Evolutionary conservation across 2,329 filamentous ascomycete genomes (phyloP), one percentile per base, ranked within the genome.

Genomic region (Daldinia eschscholtzii): DNA sequence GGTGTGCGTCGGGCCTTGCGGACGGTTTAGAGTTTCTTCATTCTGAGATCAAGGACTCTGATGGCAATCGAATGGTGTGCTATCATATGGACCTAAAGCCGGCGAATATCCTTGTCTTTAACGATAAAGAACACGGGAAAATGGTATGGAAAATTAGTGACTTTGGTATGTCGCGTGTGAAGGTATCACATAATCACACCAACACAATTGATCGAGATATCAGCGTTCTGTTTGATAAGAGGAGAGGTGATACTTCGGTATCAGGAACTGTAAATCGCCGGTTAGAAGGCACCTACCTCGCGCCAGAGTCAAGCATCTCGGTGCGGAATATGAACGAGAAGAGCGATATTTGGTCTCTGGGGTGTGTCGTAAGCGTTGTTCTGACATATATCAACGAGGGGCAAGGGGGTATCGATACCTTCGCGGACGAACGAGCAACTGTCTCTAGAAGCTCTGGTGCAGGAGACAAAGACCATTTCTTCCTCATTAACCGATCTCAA

Each of bases 51-150:
- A 72, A 67, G 39, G 75, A 73, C 6, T 41, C 68, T 0, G 70
- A 74, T 6, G 62, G 72, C 13, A 75, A 79, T 26, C 68, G 73
- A 2, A 70, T 81, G 6, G 76, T 79, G 4, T 82, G 80, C 65
- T 82, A 81, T 55, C 81, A 83, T 50, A 80, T 82, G 75, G 81
- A 83, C 61, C 71, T 83, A 10, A 82, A 80, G 55, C 80, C 79
- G 3, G 76, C 73, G 23, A 82, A 81, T 46, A 76, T 82, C n/a
- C 74, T 79, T n/a, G 64, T 78, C 23, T 78, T 78, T 42, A 33
- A 65, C 39, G 61, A 61, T 13, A 67, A 56, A 13, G 67, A 74
- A 2, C 61, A 70, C 20, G 66, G 56, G 6, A 68, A 64, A 42
- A 23, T 72, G 5, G 70, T 78, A n/a, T 83, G 81, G 81, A 82